These are phyloP conservation scores for Fraxinus albicans DNA, from an alignment of 305 asterid species.

Conservation along the genomic window DNA sequence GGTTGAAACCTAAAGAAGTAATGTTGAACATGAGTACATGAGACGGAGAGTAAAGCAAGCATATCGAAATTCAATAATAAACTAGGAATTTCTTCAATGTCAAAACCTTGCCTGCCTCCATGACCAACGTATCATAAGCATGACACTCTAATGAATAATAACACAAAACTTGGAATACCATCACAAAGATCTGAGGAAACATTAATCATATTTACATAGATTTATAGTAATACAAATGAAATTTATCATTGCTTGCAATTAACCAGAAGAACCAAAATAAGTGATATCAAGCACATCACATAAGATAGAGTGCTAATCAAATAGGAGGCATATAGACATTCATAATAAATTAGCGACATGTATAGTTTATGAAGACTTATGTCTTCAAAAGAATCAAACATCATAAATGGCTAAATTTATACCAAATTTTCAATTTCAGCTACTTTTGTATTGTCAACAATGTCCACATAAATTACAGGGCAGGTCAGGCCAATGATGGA, in stretches of 20 bases:
- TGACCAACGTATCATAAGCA: constrained; percentile 24
- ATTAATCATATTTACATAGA: constrained; percentile 8
- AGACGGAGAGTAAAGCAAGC: not conserved
- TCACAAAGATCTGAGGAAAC: constrained; percentile 10
- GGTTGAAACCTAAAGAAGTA: not conserved
- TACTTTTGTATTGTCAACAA: constrained; percentile 4
- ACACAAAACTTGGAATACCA: constrained; percentile 7
- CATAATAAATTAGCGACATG: not conserved
- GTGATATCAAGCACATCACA: constrained; percentile 15
- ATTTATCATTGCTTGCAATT: not conserved
- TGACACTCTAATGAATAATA: not conserved
- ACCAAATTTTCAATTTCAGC: not conserved
- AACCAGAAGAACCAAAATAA: constrained; percentile 17
- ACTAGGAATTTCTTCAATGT: not conserved
- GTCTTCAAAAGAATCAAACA: constrained; percentile 22
- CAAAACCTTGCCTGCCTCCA: not conserved
- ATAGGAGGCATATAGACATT: not conserved
- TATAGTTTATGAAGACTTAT: constrained; percentile 16
- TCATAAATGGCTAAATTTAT: constrained; percentile 16
- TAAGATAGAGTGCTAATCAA: constrained; percentile 15
- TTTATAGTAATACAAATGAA: constrained; percentile 10
- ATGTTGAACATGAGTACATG: not conserved
- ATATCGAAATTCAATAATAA: not conserved
- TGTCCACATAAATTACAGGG: constrained; percentile 8
- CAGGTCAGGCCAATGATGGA: constrained; percentile 13